Evolutionary conservation across 1,284 basidiomycete species (phyloP), one percentile per base, ranked within the genome.

Genomic region (Tilletia setariae): DNA sequence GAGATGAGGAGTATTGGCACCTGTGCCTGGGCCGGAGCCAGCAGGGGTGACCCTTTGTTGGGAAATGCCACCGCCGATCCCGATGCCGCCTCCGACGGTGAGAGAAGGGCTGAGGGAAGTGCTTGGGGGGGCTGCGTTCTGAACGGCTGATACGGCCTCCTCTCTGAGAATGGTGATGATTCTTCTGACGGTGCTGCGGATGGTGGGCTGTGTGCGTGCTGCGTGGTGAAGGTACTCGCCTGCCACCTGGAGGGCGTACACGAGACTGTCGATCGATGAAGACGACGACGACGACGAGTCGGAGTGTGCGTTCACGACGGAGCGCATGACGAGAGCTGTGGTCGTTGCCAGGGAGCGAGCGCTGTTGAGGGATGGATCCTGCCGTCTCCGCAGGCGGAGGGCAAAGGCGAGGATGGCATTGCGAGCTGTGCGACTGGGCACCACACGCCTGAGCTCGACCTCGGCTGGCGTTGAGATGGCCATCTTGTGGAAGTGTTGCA

Each of bases 371-470:
- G 53, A 59, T 11, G 53, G 23, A 19, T 59, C 53, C 32, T 59
- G 53, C 25, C 19, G 53, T 19, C 53, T 7, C 6, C 53, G 53
- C 23, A 59, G 32, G 7, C 53, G 53, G 23, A 59, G 53, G 8
- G 53, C 53, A 9, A 59, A 30, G 53, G 53, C 53, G 23, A 59
- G 25, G 53, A 59, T 30, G 53, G 53, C 53, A 28, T 59, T 23
- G 8, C 53, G 53, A 7, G 53, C 53, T 21, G 4, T 9, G 53
- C 53, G 53, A 30, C 32, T 30, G 7, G 53, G 53, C 7, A 59
- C 16, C 8, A 25, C 53, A 19, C 28, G 53, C 53, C 32, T 59
- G 21, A 59, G 53, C 23, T 59, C 53, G 25, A 15, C 53, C 53
- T 59, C 53, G 28, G 53, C n/a, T n/a, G n/a, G n/a, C n/a, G n/a